phyloP scores from a whole-genome alignment of 2,329 filamentous ascomycete genomes.

The Fusarium sublunatum region DNA sequence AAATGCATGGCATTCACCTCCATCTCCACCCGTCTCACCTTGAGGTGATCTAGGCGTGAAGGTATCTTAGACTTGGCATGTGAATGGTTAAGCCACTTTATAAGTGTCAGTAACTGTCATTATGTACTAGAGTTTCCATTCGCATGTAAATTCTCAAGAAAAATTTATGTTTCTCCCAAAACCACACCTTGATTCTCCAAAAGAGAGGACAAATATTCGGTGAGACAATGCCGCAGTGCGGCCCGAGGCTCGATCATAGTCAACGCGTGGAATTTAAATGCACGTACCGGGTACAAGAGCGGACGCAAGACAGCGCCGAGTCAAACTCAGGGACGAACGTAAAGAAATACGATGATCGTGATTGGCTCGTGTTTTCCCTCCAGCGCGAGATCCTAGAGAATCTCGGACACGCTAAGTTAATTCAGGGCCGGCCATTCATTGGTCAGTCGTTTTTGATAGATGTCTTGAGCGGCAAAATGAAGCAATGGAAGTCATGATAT shows the following conservation, averaged over 20 bases:
- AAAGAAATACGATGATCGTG: constrained; percentile 38
- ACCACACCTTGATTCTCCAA: not conserved
- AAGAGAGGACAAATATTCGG: not conserved
- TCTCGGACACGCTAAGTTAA: constrained; percentile 6
- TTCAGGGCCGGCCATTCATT: constrained; percentile 1
- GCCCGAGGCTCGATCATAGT: constrained; percentile 15
- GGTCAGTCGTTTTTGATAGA: not conserved
- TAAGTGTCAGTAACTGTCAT: not conserved
- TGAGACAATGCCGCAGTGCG: constrained; percentile 17
- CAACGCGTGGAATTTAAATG: constrained; percentile 3
- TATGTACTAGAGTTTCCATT: not conserved
- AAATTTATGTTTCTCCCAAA: constrained; percentile 2
- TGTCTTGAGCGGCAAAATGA: constrained; percentile 8
- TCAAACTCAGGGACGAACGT: constrained; percentile 31
- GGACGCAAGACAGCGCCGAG: constrained; percentile 24
- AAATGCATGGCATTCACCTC: constrained; percentile 15
- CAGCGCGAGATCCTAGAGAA: constrained; percentile 10
- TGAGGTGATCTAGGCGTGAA: constrained; percentile 5
- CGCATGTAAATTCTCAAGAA: not conserved
- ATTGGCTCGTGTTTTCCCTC: constrained; percentile 28
- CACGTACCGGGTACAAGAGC: constrained; percentile 9
- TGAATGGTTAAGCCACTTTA: constrained; percentile 18
- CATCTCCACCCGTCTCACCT: constrained; percentile 7
- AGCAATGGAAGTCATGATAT: not conserved
- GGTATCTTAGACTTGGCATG: constrained; percentile 15